Base-by-base conservation (phyloP, 2,329 filamentous ascomycete species). In the Colletotrichum sp. region DNA sequence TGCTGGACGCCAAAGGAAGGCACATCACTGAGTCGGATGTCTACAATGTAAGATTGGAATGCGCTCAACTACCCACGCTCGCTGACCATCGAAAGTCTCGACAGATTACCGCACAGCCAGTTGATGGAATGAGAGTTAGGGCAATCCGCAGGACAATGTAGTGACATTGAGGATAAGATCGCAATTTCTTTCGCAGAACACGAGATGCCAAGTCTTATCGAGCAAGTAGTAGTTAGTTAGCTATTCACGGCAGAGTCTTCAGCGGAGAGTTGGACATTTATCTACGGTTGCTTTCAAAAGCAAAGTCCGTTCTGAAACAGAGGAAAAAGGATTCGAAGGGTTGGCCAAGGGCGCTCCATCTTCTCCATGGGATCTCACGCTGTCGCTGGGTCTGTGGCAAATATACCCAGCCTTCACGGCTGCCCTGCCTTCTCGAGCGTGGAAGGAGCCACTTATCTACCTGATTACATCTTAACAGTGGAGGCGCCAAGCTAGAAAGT, bases 1-100 rank as follows among this genome's bases (percentile, higher is more conserved):
- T 78, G 8, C 5, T 79, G 7, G n/a, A 78, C 30, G 72, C 76
- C 8, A 77, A 70, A 70, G 78, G 77, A 12, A 70, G 73, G 48
- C 58, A 77, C 48, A 63, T 57, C 16, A 67, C 69, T 8, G 68
- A 77, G n/a, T 73, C 75, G 21, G 58, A 75, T 55, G 60, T 78
- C 5, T 78, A 71, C 30, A 78, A 68, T 34, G 75, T 79, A 67
- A 75, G 75, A 60, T 13, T 26, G n/a, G 10, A 26, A 57, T 57
- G 7, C 15, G n/a, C 6, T 26, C 21, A 57, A 24, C 24, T 57
- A 6, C 6, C 10, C 16, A 24, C 32, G 13, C 10, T 61, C 38
- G 38, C 43, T 61, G 30, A 57, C 55, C 15, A 28, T 13, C 18
- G 12, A 36, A 16, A 79, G 78, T 68, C 67, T 2, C 71, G 75